These are phyloP conservation scores for Pythium vanterpoolii DNA, from an alignment of 352 stramenopile species.

Conservation along the genomic window DNA sequence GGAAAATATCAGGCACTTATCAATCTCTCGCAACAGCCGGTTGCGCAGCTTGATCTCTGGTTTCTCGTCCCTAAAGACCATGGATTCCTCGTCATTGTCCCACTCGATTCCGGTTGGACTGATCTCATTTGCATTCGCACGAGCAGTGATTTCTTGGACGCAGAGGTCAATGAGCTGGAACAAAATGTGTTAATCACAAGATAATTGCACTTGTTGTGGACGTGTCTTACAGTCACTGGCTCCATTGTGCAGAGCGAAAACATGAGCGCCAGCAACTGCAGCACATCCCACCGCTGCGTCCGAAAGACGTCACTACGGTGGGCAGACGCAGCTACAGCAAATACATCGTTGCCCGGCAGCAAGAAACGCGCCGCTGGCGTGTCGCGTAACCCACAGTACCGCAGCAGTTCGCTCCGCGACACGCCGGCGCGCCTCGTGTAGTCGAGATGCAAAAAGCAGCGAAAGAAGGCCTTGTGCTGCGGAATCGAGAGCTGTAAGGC, in stretches of 20 bases:
- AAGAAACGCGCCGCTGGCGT: conserved; percentile 34
- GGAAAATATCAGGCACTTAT: conserved; percentile 42
- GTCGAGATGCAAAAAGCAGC: conserved; percentile 60
- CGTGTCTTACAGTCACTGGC: conserved; percentile 17
- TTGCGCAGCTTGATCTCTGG: not conserved
- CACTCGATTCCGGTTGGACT: not conserved
- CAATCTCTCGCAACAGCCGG: conserved; percentile 23
- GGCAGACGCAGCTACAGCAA: conserved; percentile 22
- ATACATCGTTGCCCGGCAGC: conserved; percentile 25
- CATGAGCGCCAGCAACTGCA: conserved; percentile 44
- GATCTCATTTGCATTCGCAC: not conserved
- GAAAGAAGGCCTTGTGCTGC: conserved; percentile 60
- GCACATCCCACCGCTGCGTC: conserved; percentile 50
- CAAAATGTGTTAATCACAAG: not conserved
- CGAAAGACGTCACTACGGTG: conserved; percentile 34
- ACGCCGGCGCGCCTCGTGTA: conserved; percentile 50
- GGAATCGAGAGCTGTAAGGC: conserved; percentile 44
- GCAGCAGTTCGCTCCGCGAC: conserved; percentile 46
- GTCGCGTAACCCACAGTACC: conserved; percentile 46
- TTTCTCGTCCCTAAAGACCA: not conserved
- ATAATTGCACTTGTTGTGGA: not conserved
- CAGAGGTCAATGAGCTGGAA: conserved; percentile 1
- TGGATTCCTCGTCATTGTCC: not conserved
- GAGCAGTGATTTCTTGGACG: not conserved
- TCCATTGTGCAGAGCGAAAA: conserved; percentile 66